phyloP scores from a whole-genome alignment of 495 filamentous ascomycete genomes.

The Penicillium ucsense region DNA sequence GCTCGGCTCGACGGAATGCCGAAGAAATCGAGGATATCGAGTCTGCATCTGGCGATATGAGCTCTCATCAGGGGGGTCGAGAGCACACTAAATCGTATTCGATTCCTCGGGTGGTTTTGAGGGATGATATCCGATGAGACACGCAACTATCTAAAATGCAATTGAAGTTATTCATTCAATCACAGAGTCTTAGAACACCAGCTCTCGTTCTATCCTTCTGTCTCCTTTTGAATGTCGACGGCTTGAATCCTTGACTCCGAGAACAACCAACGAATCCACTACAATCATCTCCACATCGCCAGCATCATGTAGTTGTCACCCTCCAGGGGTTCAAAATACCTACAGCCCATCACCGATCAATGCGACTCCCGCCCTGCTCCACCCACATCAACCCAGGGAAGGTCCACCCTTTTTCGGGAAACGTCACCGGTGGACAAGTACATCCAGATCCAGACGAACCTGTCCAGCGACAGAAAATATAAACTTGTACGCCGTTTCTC shows the following conservation, averaged over 20 bases:
- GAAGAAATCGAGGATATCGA: slow-evolving; percentile 4
- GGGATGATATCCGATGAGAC: background rate
- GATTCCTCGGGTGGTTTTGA: slow-evolving; percentile 3
- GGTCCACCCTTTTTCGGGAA: slow-evolving; percentile 6
- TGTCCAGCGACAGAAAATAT: too few relatives aligned
- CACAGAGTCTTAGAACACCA: too few relatives aligned
- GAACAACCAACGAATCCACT: too few relatives aligned
- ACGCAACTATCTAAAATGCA: background rate
- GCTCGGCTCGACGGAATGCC: background rate
- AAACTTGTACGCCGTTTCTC: background rate
- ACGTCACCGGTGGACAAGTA: background rate
- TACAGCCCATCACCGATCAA: background rate
- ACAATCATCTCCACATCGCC: too few relatives aligned
- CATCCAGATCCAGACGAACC: too few relatives aligned
- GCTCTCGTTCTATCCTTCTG: too few relatives aligned
- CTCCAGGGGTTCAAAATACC: background rate
- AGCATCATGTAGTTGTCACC: too few relatives aligned
- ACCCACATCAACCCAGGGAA: slow-evolving; percentile 2
- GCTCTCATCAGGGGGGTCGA: background rate
- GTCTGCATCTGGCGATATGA: background rate
- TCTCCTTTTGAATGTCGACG: background rate
- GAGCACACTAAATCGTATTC: slow-evolving; percentile 4
- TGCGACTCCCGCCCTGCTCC: background rate
- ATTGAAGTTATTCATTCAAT: too few relatives aligned
- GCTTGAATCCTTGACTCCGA: background rate